Percentiles rank a stretch among this genome's conserved stretches.
Conservation (phyloP, 176 grass and related monocot species). For the maize (Zea mays) region DNA sequence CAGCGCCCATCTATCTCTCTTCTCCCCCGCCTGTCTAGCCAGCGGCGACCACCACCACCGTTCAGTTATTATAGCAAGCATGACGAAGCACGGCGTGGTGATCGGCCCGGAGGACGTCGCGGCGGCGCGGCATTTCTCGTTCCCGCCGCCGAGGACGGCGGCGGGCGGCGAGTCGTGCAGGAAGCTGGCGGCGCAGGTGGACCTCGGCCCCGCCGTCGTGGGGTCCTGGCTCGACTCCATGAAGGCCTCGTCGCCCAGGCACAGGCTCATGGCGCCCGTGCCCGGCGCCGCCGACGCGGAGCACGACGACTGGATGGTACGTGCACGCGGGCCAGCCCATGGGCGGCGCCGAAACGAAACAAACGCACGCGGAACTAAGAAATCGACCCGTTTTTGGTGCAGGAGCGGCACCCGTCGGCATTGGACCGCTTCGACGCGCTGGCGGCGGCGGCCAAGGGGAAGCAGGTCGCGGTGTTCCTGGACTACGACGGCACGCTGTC, state of each 20-base stretch:
- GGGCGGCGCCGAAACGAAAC: not conserved
- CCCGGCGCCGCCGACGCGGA: constrained; percentile 24
- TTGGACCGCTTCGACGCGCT: constrained; percentile 54
- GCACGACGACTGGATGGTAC: constrained; percentile 57
- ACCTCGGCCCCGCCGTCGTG: constrained; percentile 40
- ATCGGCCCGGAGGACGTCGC: constrained; percentile 39
- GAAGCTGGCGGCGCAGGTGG: constrained; percentile 50
- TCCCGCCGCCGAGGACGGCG: constrained; percentile 42
- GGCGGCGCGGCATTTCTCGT: constrained; percentile 44
- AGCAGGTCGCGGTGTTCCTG: constrained; percentile 68
- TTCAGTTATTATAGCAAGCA: not conserved
- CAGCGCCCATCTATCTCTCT: not conserved
- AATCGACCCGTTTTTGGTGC: not conserved
- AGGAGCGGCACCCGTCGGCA: constrained; percentile 73
- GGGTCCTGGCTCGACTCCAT: constrained; percentile 63
- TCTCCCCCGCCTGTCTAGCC: not conserved
- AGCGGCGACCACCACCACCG: not conserved
- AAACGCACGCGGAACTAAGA: too few relatives aligned
- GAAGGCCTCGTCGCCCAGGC: constrained; percentile 66
- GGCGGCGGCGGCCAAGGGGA: constrained; percentile 51
- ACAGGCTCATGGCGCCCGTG: constrained; percentile 27
- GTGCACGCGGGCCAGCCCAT: not conserved
- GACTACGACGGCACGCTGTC: constrained; percentile 90
- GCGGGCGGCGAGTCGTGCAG: constrained; percentile 16
- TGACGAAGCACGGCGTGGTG: constrained; percentile 50